Percentiles rank a stretch among this genome's conserved stretches.
These are phyloP conservation scores for Zygotorulaspora chibaensis DNA, from an alignment of 805 yeast genomes.

Conservation along the genomic window DNA sequence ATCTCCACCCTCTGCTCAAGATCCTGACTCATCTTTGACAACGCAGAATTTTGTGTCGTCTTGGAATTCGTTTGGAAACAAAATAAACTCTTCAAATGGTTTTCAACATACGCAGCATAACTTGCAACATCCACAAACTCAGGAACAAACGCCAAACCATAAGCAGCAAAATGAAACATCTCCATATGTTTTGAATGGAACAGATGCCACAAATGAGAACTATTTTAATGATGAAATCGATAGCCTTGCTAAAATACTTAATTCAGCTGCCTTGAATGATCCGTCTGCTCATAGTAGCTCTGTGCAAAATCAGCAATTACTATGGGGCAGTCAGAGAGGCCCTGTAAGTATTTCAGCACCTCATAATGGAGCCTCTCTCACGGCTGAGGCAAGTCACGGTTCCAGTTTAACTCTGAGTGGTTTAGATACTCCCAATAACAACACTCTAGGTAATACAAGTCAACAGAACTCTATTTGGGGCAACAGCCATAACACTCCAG, in stretches of 20 bases:
- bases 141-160: slow-evolving; percentile 1
- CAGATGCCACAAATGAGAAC: slow-evolving; percentile 15
- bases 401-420: background rate
- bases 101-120: background rate
- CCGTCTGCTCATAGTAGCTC: background rate
- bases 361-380: background rate
- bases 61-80: slow-evolving; percentile 9
- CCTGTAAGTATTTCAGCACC: background rate
- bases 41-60: slow-evolving; percentile 8
- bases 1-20: slow-evolving; percentile 6
- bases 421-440: background rate
- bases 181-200: slow-evolving; percentile 7
- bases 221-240: slow-evolving; percentile 27
- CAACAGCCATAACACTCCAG: slow-evolving; percentile 1
- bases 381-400: background rate
- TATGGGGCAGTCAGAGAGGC: slow-evolving; percentile 20
- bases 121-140: slow-evolving; percentile 1
- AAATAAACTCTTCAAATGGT: background rate
- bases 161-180: slow-evolving; percentile 6
- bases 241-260: slow-evolving; percentile 25
- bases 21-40: slow-evolving; percentile 3
- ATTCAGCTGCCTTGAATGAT: slow-evolving; percentile 24
- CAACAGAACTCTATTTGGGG: slow-evolving; percentile 31
- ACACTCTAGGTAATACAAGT: background rate
- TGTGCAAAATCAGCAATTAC: slow-evolving; percentile 3